Evolutionary conservation across 768 basidiomycete species (phyloP), one percentile per base, ranked within the genome.

Genomic region (Leccinum truebloodii): DNA sequence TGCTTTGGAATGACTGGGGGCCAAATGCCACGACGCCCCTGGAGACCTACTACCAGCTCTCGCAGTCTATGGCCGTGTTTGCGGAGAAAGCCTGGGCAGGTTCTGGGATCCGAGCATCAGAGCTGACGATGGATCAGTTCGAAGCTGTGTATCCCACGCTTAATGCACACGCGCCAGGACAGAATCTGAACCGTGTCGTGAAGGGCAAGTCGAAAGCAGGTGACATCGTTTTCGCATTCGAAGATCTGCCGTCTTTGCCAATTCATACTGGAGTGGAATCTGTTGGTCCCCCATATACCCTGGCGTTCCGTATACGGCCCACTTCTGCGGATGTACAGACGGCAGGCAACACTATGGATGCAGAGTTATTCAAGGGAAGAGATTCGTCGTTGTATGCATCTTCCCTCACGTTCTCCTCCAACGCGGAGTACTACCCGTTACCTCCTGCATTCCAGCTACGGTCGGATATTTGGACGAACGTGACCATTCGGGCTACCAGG

Each of bases 21-120:
- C 76, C 79, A 53, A 80, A 79, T 37, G 77, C 79, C 35, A 79
- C 78, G 32, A 80, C 78, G 6, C 74, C 74, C 8, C 67, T 79
- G 12, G 80, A 81, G 69, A 73, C 75, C 2, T 80, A 79, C 61
- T 78, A 79, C 63, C 77, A 80, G 55, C 69, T 81, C 8, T 70
- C 79, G 7, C 74, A 71, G 44, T 78, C 77, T 32, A 58, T 79
- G 24, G 77, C 79, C 6, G 70, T 78, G 6, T 75, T 80, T 55
- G 75, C 67, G 1, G 80, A 80, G 65, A 80, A 80, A 62, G 67
- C 76, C 8, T 80, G 80, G 80, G 69, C 78, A 9, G 79, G 79
- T 14, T 76, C 76, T 26, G 77, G 67, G 9, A 61, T 75, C 13
- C 77, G 79, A 34, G 35, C 61, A 0, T 72, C 73, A 1, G 73